A percentile compares a stretch with the other conserved stretches of the same genome.
Evolutionary conservation across 345 rosid species (phyloP).

Genomic region (Linum tenue): DNA sequence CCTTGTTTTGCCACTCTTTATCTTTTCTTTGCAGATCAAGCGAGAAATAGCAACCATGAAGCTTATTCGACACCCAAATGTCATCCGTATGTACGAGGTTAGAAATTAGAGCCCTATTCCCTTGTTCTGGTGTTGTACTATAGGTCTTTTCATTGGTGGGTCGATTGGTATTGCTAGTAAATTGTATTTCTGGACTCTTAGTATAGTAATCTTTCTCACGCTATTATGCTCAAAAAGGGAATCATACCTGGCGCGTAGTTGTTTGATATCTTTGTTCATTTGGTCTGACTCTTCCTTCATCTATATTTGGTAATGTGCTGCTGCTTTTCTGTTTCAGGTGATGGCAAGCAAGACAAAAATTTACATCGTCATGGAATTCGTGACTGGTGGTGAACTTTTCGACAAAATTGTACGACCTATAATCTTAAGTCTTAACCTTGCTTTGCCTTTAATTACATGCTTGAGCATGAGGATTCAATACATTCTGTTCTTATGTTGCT

Average conservation of each 20-base stretch:
- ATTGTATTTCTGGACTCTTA: background rate
- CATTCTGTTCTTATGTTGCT: constrained; percentile 6
- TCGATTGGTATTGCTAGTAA: background rate
- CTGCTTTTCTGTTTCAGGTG: constrained; percentile 44
- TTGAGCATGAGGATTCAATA: background rate
- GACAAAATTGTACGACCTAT: constrained; percentile 74
- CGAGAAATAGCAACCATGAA: constrained; percentile 96
- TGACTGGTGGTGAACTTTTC: constrained; percentile 96
- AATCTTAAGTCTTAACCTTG: constrained; percentile 1
- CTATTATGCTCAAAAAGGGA: background rate
- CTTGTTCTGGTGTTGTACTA: background rate
- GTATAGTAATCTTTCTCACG: background rate
- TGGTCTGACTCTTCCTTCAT: constrained; percentile 1
- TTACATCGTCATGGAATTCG: constrained; percentile 84
- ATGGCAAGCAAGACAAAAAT: constrained; percentile 98
- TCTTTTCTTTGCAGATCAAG: constrained; percentile 51
- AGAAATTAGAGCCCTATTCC: constrained; percentile 7
- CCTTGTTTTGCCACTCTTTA: background rate
- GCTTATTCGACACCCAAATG: constrained; percentile 84
- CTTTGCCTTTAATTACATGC: background rate
- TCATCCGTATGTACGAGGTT: constrained; percentile 93
- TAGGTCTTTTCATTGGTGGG: no score
- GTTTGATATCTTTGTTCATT: background rate
- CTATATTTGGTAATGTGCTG: constrained; percentile 7
- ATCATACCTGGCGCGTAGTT: background rate